Evolutionary conservation across 2,329 filamentous ascomycete genomes (phyloP).

Genomic region (Cercospora brassicicola): DNA sequence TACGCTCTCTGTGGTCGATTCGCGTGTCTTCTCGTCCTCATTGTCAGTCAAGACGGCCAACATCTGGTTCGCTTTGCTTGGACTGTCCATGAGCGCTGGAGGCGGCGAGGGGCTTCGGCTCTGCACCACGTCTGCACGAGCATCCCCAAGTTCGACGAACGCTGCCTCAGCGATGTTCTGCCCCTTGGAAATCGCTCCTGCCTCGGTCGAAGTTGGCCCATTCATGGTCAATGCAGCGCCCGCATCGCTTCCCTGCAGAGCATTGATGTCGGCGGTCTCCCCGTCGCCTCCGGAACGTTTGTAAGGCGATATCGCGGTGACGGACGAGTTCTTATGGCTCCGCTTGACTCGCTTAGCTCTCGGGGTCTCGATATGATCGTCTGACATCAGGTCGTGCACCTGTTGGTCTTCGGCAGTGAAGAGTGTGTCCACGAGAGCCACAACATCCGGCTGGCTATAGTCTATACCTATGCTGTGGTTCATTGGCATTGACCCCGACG

Average conservation of each 20-base stretch:
- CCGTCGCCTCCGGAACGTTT: background rate
- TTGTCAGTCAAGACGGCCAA: constrained; percentile 18
- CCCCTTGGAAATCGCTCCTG: background rate
- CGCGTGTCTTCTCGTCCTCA: constrained; percentile 21
- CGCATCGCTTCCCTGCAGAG: background rate
- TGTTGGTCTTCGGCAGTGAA: constrained; percentile 40
- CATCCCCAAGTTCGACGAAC: background rate
- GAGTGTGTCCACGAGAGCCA: constrained; percentile 36
- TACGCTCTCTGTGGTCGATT: constrained; percentile 29
- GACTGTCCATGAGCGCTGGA: constrained; percentile 26
- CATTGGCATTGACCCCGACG: background rate
- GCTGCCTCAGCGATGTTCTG: background rate
- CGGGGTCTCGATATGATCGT: constrained; percentile 19
- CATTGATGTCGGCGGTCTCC: background rate
- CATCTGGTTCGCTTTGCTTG: constrained; percentile 35
- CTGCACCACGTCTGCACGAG: too few species aligned
- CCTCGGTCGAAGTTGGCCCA: background rate
- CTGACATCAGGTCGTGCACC: constrained; percentile 1
- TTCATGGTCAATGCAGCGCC: background rate
- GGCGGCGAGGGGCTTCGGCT: background rate
- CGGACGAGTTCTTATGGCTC: background rate
- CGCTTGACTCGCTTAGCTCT: constrained; percentile 21
- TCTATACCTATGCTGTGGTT: constrained; percentile 21
- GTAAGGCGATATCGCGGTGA: background rate
- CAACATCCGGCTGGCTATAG: constrained; percentile 37